phyloP scores from a whole-genome alignment of 169 alveolate species.

The Theileria sp. region DNA sequence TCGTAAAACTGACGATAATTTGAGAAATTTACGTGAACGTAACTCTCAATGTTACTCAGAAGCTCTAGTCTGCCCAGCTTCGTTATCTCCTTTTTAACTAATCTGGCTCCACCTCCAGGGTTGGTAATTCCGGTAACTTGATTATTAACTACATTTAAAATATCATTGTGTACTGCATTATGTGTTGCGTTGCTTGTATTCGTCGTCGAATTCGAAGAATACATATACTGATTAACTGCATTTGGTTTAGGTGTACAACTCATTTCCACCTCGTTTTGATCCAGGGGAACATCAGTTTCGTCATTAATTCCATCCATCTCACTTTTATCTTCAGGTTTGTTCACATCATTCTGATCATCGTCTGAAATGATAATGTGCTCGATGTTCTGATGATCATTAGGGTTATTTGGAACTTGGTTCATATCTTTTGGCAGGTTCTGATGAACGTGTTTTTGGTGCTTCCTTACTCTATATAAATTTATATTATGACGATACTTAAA shows the following conservation, averaged over 20 bases:
- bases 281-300: constrained; percentile 6
- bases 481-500: constrained; percentile 10
- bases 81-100: constrained; percentile 12
- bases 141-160: constrained; percentile 6
- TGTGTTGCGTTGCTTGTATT: not conserved
- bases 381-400: not conserved
- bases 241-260: not conserved
- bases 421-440: not conserved
- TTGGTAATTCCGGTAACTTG: not conserved
- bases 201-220: not conserved
- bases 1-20: constrained; percentile 72
- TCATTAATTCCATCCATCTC: not conserved
- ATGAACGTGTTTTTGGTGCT: constrained; percentile 12
- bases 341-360: not conserved
- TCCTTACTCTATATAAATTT: not conserved
- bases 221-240: not conserved
- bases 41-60: constrained; percentile 11
- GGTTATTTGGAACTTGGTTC: not conserved
- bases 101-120: constrained; percentile 2
- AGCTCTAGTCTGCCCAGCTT: constrained; percentile 11
- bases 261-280: constrained; percentile 19
- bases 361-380: not conserved
- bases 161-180: constrained; percentile 1
- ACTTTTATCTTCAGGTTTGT: not conserved
- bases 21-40: constrained; percentile 58